Percentiles rank a stretch among this genome's conserved stretches.
phyloP scores from a whole-genome alignment of 202 grass and related monocot genomes.

The Dendrocalamus latiflorus region DNA sequence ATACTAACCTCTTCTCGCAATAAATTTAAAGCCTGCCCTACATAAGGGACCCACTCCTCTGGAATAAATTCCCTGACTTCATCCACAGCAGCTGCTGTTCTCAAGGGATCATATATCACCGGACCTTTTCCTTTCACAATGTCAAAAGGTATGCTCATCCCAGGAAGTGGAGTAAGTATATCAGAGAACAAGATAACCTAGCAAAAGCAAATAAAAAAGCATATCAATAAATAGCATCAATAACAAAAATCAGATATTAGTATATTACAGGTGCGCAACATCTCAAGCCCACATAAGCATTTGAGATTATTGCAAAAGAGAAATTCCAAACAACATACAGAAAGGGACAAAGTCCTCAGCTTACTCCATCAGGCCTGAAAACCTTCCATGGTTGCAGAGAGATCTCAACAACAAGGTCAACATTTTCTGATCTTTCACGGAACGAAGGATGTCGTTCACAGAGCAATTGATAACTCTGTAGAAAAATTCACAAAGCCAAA shows the following conservation, averaged over 20 bases:
- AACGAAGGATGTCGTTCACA: constrained; percentile 89
- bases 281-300: constrained; percentile 5
- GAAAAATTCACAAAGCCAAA: constrained; percentile 9
- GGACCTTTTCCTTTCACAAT: constrained; percentile 99
- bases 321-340: constrained; percentile 22
- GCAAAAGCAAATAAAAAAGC: constrained; percentile 8
- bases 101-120: constrained; percentile 84
- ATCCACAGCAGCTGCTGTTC: constrained; percentile 71
- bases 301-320: constrained; percentile 15
- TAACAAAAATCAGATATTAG: background rate
- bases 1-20: constrained; percentile 71
- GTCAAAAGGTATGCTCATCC: constrained; percentile 99
- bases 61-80: constrained; percentile 98
- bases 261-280: background rate
- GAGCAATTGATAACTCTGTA: constrained; percentile 81
- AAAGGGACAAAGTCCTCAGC: constrained; percentile 25
- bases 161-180: constrained; percentile 94
- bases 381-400: constrained; percentile 98
- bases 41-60: constrained; percentile 82
- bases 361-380: constrained; percentile 97
- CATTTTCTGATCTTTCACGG: constrained; percentile 98
- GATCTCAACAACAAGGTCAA: constrained; percentile 94
- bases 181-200: constrained; percentile 97
- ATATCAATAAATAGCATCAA: constrained; percentile 16
- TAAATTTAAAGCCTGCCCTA: constrained; percentile 81